Evolutionary conservation across 768 basidiomycete genomes (phyloP).

Genomic region (Tricholoma terreum): DNA sequence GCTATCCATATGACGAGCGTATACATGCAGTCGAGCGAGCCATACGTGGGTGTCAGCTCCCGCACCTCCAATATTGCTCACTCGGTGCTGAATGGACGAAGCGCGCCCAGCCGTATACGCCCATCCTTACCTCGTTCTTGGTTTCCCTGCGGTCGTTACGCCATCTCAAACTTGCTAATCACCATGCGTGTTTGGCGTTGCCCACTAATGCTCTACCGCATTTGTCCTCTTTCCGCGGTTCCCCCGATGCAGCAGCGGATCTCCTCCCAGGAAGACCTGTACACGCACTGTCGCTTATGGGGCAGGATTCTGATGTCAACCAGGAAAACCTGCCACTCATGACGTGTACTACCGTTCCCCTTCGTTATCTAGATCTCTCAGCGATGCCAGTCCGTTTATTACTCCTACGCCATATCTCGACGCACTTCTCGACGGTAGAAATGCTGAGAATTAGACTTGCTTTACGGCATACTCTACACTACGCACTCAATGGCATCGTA

Average conservation of each 20-base stretch:
- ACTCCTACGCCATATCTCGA: conserved; percentile 54
- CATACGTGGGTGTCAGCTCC: conserved; percentile 36
- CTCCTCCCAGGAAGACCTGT: conserved; percentile 63
- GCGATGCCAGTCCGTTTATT: conserved; percentile 56
- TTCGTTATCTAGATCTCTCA: conserved; percentile 57
- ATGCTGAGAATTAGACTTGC: conserved; percentile 55
- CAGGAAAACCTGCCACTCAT: conserved; percentile 50
- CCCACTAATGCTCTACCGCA: conserved; percentile 42
- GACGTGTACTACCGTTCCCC: conserved; percentile 43
- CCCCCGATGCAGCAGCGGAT: conserved; percentile 53
- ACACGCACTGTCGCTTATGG: conserved; percentile 51
- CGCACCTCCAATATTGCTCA: conserved; percentile 38
- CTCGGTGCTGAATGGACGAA: conserved; percentile 46
- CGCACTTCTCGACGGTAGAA: conserved; percentile 47
- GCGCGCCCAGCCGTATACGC: conserved; percentile 39
- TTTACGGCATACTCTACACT: conserved; percentile 63
- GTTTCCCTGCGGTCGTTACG: conserved; percentile 37
- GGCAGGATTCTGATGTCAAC: conserved; percentile 53
- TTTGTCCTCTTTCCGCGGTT: conserved; percentile 57
- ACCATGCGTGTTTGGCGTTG: conserved; percentile 39
- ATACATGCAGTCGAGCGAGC: conserved; percentile 49
- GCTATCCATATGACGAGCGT: conserved; percentile 5
- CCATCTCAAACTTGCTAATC: conserved; percentile 47
- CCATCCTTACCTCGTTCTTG: conserved; percentile 42
- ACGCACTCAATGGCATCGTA: conserved; percentile 62